Conservation (phyloP, 2,329 filamentous ascomycete species). For the Venturia asperata region DNA sequence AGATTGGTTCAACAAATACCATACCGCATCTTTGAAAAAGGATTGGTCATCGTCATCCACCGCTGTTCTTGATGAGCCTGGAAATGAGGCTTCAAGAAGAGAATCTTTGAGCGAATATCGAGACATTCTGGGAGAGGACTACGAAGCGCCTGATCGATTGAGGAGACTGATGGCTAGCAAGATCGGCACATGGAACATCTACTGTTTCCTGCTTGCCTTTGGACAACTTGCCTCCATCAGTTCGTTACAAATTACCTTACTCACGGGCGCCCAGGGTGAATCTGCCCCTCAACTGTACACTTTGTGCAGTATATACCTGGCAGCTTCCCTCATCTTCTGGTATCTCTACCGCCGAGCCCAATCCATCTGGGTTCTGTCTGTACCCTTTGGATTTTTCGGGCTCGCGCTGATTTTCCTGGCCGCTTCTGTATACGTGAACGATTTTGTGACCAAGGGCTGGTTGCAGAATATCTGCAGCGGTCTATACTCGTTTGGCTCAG, state of each 20-base stretch:
- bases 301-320: conserved; percentile 53
- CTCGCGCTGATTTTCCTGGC: conserved; percentile 58
- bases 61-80: not conserved
- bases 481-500: conserved; percentile 55
- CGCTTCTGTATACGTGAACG: conserved; percentile 48
- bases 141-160: conserved; percentile 24
- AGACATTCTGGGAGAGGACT: conserved; percentile 24
- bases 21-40: conserved; percentile 50
- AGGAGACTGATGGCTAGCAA: conserved; percentile 34
- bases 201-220: conserved; percentile 54
- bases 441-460: conserved; percentile 40
- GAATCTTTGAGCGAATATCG: conserved; percentile 4
- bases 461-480: conserved; percentile 55
- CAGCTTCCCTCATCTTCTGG: conserved; percentile 57
- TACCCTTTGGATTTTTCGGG: conserved; percentile 58
- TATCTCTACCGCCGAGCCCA: conserved; percentile 51
- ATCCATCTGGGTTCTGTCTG: conserved; percentile 49
- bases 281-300: conserved; percentile 53
- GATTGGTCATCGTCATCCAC: conserved; percentile 40
- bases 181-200: conserved; percentile 56
- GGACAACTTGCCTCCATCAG: conserved; percentile 58
- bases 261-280: conserved; percentile 56
- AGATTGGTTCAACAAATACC: conserved; percentile 14
- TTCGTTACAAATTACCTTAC: conserved; percentile 61
- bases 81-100: not conserved